A percentile compares a stretch with the other conserved stretches of the same genome.
Evolutionary conservation across 148 eudicot species (phyloP).

Genomic region (Oxyria digyna): DNA sequence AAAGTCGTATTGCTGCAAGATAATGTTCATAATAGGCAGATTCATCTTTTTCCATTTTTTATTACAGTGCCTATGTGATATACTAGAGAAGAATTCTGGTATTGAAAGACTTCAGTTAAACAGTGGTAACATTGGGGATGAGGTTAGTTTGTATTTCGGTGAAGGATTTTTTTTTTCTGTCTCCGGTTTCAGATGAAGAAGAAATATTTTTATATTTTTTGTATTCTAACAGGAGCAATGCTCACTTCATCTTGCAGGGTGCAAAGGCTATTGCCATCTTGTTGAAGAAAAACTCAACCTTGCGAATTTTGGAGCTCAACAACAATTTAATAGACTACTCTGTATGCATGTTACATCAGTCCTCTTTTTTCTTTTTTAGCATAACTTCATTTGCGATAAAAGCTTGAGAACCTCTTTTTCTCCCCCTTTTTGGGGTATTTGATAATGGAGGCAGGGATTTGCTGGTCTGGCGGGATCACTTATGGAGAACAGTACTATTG

Average conservation of each 20-base stretch:
- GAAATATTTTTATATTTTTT: not conserved
- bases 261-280: conserved; percentile 86
- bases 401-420: conserved; percentile 18
- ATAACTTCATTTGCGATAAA: conserved; percentile 12
- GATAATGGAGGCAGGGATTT: conserved; percentile 91
- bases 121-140: conserved; percentile 76
- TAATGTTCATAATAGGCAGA: not conserved
- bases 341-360: conserved; percentile 44
- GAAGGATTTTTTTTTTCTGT: not conserved
- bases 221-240: not conserved
- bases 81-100: conserved; percentile 58
- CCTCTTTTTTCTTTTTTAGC: conserved; percentile 10
- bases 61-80: conserved; percentile 52
- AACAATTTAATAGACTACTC: conserved; percentile 88
- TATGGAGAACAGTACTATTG: conserved; percentile 58
- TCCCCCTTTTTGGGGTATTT: conserved; percentile 20
- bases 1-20: not conserved
- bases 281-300: conserved; percentile 69
- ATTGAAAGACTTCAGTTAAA: conserved; percentile 83
- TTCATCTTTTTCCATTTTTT: conserved; percentile 8
- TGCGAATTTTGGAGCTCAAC: conserved; percentile 71
- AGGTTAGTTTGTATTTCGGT: conserved; percentile 39
- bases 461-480: conserved; percentile 92
- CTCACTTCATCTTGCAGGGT: conserved; percentile 46
- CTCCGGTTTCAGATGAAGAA: not conserved